These are phyloP conservation scores for Aspergillus vadensis DNA, from an alignment of 2,329 filamentous ascomycete genomes.

Conservation along the genomic window DNA sequence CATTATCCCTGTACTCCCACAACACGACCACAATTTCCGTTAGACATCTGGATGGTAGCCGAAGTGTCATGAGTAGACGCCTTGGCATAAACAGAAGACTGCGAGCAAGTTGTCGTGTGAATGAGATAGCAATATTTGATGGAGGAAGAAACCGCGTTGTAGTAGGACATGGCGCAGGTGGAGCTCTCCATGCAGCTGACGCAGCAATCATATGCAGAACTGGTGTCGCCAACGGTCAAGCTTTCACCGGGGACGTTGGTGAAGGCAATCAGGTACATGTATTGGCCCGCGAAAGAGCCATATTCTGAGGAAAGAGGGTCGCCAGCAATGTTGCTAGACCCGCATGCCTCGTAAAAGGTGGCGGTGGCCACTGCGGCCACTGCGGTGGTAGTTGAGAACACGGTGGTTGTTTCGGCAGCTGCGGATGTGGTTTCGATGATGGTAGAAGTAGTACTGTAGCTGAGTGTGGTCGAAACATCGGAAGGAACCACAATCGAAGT, in stretches of 20 bases:
- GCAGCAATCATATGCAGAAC: slow-evolving; percentile 3
- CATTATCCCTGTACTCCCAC: background rate
- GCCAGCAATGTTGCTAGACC: background rate
- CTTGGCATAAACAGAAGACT: background rate
- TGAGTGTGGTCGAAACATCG: background rate
- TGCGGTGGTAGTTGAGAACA: background rate
- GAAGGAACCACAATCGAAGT: background rate
- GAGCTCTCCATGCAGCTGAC: slow-evolving; percentile 2
- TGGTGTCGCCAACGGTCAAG: background rate
- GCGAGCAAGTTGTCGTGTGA: background rate
- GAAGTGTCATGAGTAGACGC: background rate
- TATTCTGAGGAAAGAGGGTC: background rate
- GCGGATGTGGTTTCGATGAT: background rate
- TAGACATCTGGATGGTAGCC: slow-evolving; percentile 4
- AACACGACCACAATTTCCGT: background rate
- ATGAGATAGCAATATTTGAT: slow-evolving; percentile 3
- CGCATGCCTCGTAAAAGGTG: background rate
- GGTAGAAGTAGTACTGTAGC: slow-evolving; percentile 1
- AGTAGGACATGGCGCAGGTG: slow-evolving; percentile 7
- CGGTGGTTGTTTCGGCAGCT: background rate
- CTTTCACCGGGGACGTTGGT: background rate
- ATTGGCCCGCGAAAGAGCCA: background rate
- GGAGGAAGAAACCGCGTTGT: background rate
- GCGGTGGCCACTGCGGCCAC: background rate
- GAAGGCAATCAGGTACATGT: background rate